Conservation (phyloP, 129 eudicot species). For the Chrysanthemum seticuspe region DNA sequence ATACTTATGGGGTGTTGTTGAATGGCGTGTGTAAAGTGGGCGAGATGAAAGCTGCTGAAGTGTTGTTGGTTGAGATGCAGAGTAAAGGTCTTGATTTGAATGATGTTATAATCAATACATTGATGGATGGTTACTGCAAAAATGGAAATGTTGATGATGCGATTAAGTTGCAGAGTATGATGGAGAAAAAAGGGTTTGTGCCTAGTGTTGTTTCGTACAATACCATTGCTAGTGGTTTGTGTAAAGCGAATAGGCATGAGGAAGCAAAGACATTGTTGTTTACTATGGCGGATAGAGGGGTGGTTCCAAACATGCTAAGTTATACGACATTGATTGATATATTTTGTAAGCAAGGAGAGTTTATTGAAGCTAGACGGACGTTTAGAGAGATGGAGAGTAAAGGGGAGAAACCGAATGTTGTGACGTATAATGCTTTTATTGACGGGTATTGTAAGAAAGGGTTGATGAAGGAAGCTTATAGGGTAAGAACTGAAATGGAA, state of each 20-base stretch:
- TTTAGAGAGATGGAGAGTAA: slow-evolving; percentile 59
- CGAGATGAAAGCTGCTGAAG: slow-evolving; percentile 70
- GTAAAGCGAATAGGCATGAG: slow-evolving; percentile 48
- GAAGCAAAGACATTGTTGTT: slow-evolving; percentile 67
- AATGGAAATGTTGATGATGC: slow-evolving; percentile 72
- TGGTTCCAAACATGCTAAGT: slow-evolving; percentile 42
- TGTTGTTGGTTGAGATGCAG: slow-evolving; percentile 68
- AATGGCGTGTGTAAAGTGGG: slow-evolving; percentile 74
- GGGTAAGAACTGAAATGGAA: slow-evolving; percentile 58
- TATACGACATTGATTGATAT: slow-evolving; percentile 66
- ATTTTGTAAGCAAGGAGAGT: slow-evolving; percentile 69
- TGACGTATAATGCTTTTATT: slow-evolving; percentile 71
- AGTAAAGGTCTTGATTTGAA: slow-evolving; percentile 59
- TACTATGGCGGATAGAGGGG: slow-evolving; percentile 63
- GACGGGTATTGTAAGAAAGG: slow-evolving; percentile 74
- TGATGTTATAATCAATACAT: slow-evolving; percentile 55
- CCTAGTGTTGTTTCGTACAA: slow-evolving; percentile 50
- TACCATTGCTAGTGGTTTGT: slow-evolving; percentile 56
- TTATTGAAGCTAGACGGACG: slow-evolving; percentile 52
- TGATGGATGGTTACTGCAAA: slow-evolving; percentile 82
- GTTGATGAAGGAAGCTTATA: slow-evolving; percentile 62
- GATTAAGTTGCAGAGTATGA: slow-evolving; percentile 44
- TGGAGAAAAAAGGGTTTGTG: slow-evolving; percentile 74
- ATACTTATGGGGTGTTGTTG: slow-evolving; percentile 64
- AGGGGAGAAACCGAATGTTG: slow-evolving; percentile 54